These are phyloP conservation scores for Microbotryomycetes sp. DNA, from an alignment of 1,284 basidiomycete species.

Conservation along the genomic window DNA sequence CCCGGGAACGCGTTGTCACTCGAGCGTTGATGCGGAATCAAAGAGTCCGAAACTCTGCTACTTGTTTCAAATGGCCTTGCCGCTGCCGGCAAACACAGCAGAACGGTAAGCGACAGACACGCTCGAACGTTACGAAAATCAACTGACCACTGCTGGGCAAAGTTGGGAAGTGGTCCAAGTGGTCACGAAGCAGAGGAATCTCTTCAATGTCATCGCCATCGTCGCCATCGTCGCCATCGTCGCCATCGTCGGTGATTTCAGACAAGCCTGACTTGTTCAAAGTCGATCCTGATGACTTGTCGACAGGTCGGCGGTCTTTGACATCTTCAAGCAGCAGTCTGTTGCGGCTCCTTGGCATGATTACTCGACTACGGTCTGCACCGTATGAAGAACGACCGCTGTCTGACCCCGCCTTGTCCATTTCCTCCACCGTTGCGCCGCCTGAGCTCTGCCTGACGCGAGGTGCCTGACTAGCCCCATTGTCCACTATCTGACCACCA, in stretches of 20 bases:
- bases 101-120: neutral
- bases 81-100: too few relatives aligned
- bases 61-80: too few relatives aligned
- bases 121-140: too few relatives aligned
- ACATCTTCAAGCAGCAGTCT: slow-evolving; percentile 63
- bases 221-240: slow-evolving; percentile 40
- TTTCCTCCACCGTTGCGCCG: slow-evolving; percentile 23
- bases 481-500: slow-evolving; percentile 48
- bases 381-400: neutral
- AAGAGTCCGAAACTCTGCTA: neutral
- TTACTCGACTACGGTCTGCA: slow-evolving; percentile 39
- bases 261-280: neutral
- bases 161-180: slow-evolving; percentile 18
- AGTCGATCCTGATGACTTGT: slow-evolving; percentile 29
- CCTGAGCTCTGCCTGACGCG: slow-evolving; percentile 39
- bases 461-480: neutral
- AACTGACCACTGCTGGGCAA: slow-evolving; percentile 19
- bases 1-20: too few relatives aligned
- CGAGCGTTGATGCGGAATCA: too few relatives aligned
- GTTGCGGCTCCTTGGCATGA: slow-evolving; percentile 52
- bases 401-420: neutral
- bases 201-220: slow-evolving; percentile 41
- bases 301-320: slow-evolving; percentile 12
- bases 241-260: slow-evolving; percentile 16
- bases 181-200: slow-evolving; percentile 20